Base-by-base conservation (phyloP, 352 stramenopile species). In the Globisporangium perplexum region DNA sequence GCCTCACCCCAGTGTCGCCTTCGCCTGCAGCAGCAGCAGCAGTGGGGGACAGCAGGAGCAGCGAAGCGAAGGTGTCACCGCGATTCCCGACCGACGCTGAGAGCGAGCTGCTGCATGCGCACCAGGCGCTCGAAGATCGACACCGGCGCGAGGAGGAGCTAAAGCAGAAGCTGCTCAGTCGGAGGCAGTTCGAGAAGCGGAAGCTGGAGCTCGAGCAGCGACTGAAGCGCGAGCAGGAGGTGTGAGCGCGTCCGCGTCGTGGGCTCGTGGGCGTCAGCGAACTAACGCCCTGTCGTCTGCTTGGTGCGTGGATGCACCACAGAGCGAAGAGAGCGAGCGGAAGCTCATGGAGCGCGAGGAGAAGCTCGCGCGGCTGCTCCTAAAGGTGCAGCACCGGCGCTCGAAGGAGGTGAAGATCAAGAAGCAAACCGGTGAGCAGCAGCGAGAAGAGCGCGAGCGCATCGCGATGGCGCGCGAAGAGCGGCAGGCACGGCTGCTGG, bases 341-440 rank as follows among this genome's bases (percentile, higher is more conserved):
- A 86, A 69, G 47, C 47, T 72, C 4, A 90, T 92, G 81, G 75
- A 88, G 47, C 72, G 77, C 2, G 81, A 94, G 52, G 83, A 94
- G 46, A 85, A 85, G 31, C 50, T 66, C 11, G 55, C 70, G 24
- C 71, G 81, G 12, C 53, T 94, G 23, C 59, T 74, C 17, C 22
- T 76, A 7, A 90, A 90, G 58, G 65, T 80, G 12, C 48, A 80
- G 11, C 71, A 82, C 36, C 74, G 81, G 8, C 74, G 77, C 24
- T 70, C 58, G 7, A 73, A 59, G 28, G 69, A 81, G 48, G 72
- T 68, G 7, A 69, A 71, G 54, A 74, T 72, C 33, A 62, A 69
- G 38, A 73, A 75, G 17, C 57, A 72, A 53, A 69, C 62, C 5
- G 52, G 60, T 22, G 74, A 86, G 33, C 75, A 88, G 53, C 73